These are phyloP conservation scores for Starmerella davenportii DNA, from an alignment of 805 yeast species.

Conservation along the genomic window DNA sequence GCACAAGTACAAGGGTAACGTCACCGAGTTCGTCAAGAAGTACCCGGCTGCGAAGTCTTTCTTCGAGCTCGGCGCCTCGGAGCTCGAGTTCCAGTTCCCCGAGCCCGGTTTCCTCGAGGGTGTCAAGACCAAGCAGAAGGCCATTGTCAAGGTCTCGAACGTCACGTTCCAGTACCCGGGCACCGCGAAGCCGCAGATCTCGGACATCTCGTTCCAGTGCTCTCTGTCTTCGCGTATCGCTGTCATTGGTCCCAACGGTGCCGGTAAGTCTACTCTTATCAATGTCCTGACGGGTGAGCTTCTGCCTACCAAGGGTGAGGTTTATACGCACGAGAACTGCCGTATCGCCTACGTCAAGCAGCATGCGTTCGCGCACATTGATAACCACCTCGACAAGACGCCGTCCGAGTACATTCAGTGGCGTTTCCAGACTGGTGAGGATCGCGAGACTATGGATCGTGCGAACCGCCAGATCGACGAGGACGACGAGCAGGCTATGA, in stretches of 20 bases:
- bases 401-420: constrained; percentile 99
- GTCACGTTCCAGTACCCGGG: constrained; percentile 99
- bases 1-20: constrained; percentile 99
- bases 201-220: constrained; percentile 92
- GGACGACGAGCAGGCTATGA: constrained; percentile 93
- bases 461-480: constrained; percentile 97
- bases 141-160: constrained; percentile 92
- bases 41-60: constrained; percentile 98
- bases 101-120: constrained; percentile 99
- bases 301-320: constrained; percentile 95
- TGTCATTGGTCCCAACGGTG: constrained; percentile 99
- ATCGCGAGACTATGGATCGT: constrained; percentile 99
- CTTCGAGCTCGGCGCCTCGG: constrained; percentile 97
- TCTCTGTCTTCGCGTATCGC: constrained; percentile 99
- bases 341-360: constrained; percentile 99
- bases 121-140: constrained; percentile 99
- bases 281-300: constrained; percentile 96
- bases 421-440: constrained; percentile 99
- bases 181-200: constrained; percentile 86
- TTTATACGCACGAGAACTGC: constrained; percentile 98
- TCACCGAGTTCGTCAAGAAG: constrained; percentile 94
- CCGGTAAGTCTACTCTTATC: constrained; percentile 93
- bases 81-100: constrained; percentile 92
- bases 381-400: constrained; percentile 95
- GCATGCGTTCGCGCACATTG: constrained; percentile 99